Conservation (phyloP, 257 asterid species). For the Solanum chmielewskii region DNA sequence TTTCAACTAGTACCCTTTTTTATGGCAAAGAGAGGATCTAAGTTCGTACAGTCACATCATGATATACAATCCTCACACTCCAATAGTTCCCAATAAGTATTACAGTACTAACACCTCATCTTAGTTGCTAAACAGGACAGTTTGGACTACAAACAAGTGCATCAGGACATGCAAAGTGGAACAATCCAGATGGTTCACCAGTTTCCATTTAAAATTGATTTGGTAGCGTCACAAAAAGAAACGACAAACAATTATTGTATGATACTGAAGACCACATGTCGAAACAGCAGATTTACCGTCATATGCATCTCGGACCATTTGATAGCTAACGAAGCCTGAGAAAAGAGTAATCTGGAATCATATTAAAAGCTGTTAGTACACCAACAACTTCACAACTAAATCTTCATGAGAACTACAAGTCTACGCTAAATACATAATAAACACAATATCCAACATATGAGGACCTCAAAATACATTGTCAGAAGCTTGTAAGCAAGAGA, state of each 20-base stretch:
- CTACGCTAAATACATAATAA: not conserved
- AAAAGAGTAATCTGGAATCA: slow-evolving; percentile 75
- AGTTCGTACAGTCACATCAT: not conserved
- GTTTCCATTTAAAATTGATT: not conserved
- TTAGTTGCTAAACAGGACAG: not conserved
- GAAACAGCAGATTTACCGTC: slow-evolving; percentile 51
- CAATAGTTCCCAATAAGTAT: not conserved
- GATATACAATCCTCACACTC: not conserved
- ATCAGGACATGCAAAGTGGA: not conserved
- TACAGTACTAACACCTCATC: not conserved
- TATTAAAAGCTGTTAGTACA: slow-evolving; percentile 9
- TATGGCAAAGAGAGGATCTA: not conserved
- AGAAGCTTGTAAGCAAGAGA: not conserved
- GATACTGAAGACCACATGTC: not conserved
- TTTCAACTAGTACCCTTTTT: not conserved
- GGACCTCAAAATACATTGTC: not conserved
- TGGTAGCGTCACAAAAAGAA: not conserved
- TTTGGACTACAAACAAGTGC: not conserved
- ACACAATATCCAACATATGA: not conserved
- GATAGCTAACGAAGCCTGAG: slow-evolving; percentile 95
- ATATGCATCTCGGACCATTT: slow-evolving; percentile 97
- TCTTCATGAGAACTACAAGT: not conserved
- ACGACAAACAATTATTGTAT: not conserved
- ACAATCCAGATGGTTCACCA: not conserved
- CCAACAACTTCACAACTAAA: not conserved